Base-by-base conservation (phyloP, 306 rosid genomes). In the Quercus dentata region DNA sequence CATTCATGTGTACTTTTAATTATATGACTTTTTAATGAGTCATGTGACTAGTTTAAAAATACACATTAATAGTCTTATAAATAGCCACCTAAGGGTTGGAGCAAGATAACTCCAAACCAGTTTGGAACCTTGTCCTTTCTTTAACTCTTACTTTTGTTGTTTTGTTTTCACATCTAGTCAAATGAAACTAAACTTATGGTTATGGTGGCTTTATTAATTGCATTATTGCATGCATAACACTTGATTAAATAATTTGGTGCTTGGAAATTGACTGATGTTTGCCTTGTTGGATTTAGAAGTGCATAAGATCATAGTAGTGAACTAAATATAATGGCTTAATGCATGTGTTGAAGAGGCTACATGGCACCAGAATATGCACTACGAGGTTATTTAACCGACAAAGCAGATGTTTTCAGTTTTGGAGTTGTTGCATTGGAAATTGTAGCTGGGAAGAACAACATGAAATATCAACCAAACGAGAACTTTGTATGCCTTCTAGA, bases 341-440 rank as follows among this genome's bases (percentile, higher is more conserved):
- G 6, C 20, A 31, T 21, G 25, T 71, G 72, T 80, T 84, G 81
- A 83, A 88, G 93, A 79, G 97, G 93, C 70, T 92, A 90, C 71
- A 90, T 88, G 93, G 97, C 93, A 4, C 94, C 93, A 2, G 94
- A 90, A 44, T 92, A 92, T 87, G 93, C 93, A 11, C 73, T 88
- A 73, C 86, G 91, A 89, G 94, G 94, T 71, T 71, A 81, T 67
- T 70, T 92, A 14, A 85, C 84, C 1, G 56, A 83, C 49, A 90
- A 92, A 85, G 91, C 81, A 56, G 90, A 92, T 78, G 89, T 92
- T 38, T 92, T 87, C 52, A 87, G 94, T 77, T 92, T 77, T 20
- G 90, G 94, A 46, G 77, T 90, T 27, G 89, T 92, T 74, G 86
- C 85, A 35, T 74, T 90, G 82, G 94, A 92, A 82, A 30, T 80